A percentile compares a stretch with the other conserved stretches of the same genome.
These are phyloP conservation scores for Urostyla sp. DNA, from an alignment of 73 alveolate genomes.

Conservation along the genomic window DNA sequence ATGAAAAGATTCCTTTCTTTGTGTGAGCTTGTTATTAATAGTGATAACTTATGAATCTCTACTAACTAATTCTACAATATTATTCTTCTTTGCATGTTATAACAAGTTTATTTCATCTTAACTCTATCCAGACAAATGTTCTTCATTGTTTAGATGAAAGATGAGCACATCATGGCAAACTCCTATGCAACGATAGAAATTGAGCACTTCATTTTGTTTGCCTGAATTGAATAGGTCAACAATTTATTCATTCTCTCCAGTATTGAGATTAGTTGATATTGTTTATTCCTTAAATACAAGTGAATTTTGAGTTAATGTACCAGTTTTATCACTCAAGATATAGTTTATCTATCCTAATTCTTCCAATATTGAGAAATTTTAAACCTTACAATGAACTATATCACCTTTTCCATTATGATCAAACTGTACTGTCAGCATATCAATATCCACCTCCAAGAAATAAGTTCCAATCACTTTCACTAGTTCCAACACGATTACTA, in stretches of 20 bases:
- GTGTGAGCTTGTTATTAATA: neutral
- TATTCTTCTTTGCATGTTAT: neutral
- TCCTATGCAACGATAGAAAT: constrained; percentile 43
- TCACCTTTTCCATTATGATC: neutral
- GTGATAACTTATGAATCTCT: neutral
- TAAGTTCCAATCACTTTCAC: constrained; percentile 2
- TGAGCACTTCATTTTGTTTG: neutral
- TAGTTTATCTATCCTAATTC: constrained; percentile 31
- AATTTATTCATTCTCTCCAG: neutral
- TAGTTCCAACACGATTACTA: constrained; percentile 13
- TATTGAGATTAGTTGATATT: neutral
- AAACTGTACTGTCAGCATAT: neutral
- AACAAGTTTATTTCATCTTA: constrained; percentile 28
- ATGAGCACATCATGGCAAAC: constrained; percentile 45
- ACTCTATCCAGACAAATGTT: constrained; percentile 19
- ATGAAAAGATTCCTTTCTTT: constrained; percentile 63
- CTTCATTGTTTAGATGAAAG: neutral
- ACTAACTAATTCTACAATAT: neutral
- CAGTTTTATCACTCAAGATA: constrained; percentile 52
- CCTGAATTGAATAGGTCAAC: neutral
- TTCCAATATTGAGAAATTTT: constrained; percentile 29
- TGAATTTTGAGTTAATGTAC: constrained; percentile 49
- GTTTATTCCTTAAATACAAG: constrained; percentile 6
- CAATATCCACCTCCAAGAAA: constrained; percentile 9
- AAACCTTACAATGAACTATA: neutral